Conservation (phyloP, 768 basidiomycete genomes). For the Mycena capillaripes region DNA sequence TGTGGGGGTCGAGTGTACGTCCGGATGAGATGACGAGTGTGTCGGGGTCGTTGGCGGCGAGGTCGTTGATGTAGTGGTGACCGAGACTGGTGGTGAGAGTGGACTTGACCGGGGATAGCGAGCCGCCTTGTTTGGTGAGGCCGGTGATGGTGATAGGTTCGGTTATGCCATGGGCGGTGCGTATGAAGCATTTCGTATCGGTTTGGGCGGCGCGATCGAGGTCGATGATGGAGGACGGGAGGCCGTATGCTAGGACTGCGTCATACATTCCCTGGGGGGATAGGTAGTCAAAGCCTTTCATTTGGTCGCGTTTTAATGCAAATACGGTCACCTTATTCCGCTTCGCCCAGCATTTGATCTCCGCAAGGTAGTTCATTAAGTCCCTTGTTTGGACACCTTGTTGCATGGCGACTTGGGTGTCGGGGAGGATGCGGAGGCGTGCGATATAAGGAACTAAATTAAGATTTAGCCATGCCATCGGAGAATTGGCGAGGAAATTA, state of each 20-base stretch:
- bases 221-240: slow-evolving; percentile 30
- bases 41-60: slow-evolving; percentile 1
- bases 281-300: slow-evolving; percentile 35
- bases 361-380: slow-evolving; percentile 31
- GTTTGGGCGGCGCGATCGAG: slow-evolving; percentile 39
- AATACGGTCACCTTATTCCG: not conserved
- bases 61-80: slow-evolving; percentile 34
- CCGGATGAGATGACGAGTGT: not conserved
- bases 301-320: too few relatives aligned
- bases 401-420: not conserved
- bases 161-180: slow-evolving; percentile 38
- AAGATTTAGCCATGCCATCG: slow-evolving; percentile 36
- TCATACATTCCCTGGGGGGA: slow-evolving; percentile 42
- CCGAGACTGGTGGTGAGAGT: slow-evolving; percentile 41
- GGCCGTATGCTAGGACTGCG: slow-evolving; percentile 34
- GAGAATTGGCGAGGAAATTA: slow-evolving; percentile 36
- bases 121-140: slow-evolving; percentile 43
- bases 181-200: slow-evolving; percentile 21
- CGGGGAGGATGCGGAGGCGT: slow-evolving; percentile 28
- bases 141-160: slow-evolving; percentile 36
- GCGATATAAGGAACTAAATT: slow-evolving; percentile 36
- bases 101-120: slow-evolving; percentile 43
- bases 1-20: not conserved
- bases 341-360: slow-evolving; percentile 33
- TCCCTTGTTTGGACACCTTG: slow-evolving; percentile 36